Percentiles rank a stretch among this genome's conserved stretches.
Evolutionary conservation across 148 eudicot species (phyloP).

Genomic region (Salicornia ramosissima): DNA sequence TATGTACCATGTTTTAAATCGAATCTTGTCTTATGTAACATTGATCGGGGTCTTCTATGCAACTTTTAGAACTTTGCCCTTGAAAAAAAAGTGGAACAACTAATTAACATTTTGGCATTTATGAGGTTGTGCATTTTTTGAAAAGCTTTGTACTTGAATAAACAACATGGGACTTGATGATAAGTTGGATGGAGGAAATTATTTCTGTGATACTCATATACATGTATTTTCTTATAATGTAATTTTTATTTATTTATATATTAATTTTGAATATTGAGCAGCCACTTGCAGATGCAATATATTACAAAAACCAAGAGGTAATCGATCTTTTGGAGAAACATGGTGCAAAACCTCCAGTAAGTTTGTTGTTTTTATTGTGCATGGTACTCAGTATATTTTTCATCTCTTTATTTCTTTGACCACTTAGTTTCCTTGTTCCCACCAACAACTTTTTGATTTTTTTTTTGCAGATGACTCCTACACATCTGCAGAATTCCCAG

Average conservation of each 20-base stretch:
- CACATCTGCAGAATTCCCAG: conserved; percentile 57
- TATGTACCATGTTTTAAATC: too few relatives aligned
- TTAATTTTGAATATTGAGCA: conserved; percentile 43
- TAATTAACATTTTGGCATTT: neutral
- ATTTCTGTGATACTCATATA: neutral
- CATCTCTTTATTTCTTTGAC: neutral
- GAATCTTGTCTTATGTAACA: too few relatives aligned
- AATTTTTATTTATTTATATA: too few relatives aligned
- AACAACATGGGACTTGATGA: neutral
- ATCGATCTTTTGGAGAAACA: conserved; percentile 79
- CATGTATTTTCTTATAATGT: too few relatives aligned
- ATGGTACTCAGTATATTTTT: neutral
- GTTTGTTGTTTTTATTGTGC: conserved; percentile 19
- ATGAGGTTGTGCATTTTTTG: neutral
- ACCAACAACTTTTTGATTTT: neutral
- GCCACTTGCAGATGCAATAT: conserved; percentile 97
- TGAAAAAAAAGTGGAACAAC: too few relatives aligned
- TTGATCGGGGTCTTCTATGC: too few relatives aligned
- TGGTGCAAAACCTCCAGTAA: conserved; percentile 79
- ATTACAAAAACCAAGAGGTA: conserved; percentile 67
- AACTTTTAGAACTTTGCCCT: too few relatives aligned
- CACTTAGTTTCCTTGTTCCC: neutral
- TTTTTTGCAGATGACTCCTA: conserved; percentile 52
- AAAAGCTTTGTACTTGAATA: neutral
- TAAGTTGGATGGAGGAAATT: neutral